Conservation (phyloP, 805 yeast genomes). For the Nakazawaea ishiwadae region DNA sequence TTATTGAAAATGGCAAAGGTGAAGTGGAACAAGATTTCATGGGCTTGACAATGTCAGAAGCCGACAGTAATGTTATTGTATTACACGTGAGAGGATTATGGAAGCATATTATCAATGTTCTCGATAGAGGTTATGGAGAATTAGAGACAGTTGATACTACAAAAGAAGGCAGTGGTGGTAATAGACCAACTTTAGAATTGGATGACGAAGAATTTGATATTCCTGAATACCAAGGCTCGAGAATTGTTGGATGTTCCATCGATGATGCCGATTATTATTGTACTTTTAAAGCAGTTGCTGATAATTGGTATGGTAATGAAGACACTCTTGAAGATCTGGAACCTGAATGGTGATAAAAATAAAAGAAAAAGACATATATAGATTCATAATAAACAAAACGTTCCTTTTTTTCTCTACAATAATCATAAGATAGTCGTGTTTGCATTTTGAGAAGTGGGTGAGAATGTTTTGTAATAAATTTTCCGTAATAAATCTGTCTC, state of each 20-base stretch:
- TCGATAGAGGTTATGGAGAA: slow-evolving; percentile 1
- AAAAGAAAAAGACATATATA: not conserved
- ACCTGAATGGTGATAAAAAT: not conserved
- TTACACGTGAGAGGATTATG: slow-evolving; percentile 31
- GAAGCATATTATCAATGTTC: slow-evolving; percentile 13
- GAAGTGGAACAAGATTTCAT: slow-evolving; percentile 21
- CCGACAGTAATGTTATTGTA: slow-evolving; percentile 31
- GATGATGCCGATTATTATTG: slow-evolving; percentile 12
- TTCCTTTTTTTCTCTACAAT: no score
- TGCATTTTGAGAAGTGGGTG: no score
- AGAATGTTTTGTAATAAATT: no score
- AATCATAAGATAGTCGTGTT: no score
- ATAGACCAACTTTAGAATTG: not conserved
- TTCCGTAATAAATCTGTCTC: no score
- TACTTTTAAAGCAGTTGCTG: slow-evolving; percentile 5
- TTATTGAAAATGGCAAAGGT: not conserved
- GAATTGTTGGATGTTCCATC: slow-evolving; percentile 9
- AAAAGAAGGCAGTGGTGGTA: slow-evolving; percentile 11
- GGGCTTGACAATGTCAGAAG: slow-evolving; percentile 31
- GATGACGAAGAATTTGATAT: slow-evolving; percentile 9
- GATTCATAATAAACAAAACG: no score
- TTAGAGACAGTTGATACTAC: slow-evolving; percentile 8
- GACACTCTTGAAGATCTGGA: not conserved
- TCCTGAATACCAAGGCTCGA: slow-evolving; percentile 3
- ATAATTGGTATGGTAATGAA: slow-evolving; percentile 9